Base-by-base conservation (phyloP, 805 yeast genomes). In the Sugiyamaella valdiviana region DNA sequence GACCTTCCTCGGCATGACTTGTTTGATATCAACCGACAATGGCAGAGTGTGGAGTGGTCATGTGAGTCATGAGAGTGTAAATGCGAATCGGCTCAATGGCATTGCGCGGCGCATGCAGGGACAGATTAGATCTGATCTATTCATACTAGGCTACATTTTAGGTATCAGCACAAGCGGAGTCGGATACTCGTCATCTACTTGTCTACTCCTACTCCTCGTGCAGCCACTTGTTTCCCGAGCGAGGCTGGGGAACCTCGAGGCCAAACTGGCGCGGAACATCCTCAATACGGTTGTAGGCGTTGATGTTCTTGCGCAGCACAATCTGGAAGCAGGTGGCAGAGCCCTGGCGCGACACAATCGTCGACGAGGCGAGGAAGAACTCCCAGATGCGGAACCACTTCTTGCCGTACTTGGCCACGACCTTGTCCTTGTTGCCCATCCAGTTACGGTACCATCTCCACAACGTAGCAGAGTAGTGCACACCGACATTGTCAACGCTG, bases 401-500 rank as follows among this genome's bases (percentile, higher is more conserved):
- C 58, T 77, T 68, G 61, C 96, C 96, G 63, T 88, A 88, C 72
- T 85, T 86, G 72, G 77, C 76, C 52, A 81, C 73, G 54, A 79
- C 87, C 64, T 78, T 73, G 44, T 85, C 90, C 70, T 78, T 78
- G 79, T 88, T 87, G 52, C 82, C 82, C 62, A 85, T 64, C 96
- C 96, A 88, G 79, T 88, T 88, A 68, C 91, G 73, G 79, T 89
- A 89, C 96, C 96, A 88, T 71, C 83, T 80, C 87, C 90, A 86
- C 62, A 88, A 71, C 50, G 96, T 88, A 39, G 90, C 87, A 46
- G 95, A 85, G 74, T 88, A 88, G 65, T 86, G 90, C 48, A 88
- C 95, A 68, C 96, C 96, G 60, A 88, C 85, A 69, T 85, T 88
- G 68, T 88, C 96, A 51, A 85, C 70, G 39, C 83, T 74, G 46